Evolutionary conservation across 2,329 filamentous ascomycete genomes (phyloP).

Genomic region (Emmonsia crescens): DNA sequence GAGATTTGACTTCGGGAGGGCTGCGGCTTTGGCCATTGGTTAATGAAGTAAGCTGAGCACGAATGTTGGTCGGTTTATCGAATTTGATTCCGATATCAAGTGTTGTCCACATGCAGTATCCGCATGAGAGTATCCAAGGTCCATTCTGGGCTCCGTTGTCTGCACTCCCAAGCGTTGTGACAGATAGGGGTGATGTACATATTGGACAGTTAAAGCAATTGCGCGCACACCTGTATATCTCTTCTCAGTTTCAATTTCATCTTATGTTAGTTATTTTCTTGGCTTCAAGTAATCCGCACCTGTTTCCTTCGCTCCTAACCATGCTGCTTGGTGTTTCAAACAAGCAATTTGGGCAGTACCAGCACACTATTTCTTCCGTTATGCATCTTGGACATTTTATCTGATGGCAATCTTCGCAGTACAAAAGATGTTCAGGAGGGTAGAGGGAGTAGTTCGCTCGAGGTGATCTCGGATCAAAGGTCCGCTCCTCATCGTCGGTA

Average conservation of each 20-base stretch:
- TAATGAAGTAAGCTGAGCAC: conserved; percentile 63
- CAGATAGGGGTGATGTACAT: conserved; percentile 68
- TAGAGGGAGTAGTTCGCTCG: conserved; percentile 87
- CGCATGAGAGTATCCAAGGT: conserved; percentile 72
- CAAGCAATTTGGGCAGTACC: conserved; percentile 88
- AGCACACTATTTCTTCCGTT: conserved; percentile 84
- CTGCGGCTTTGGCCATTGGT: conserved; percentile 37
- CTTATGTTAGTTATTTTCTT: background rate
- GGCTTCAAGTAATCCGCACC: conserved; percentile 44
- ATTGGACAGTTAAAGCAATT: conserved; percentile 94
- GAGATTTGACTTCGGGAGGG: conserved; percentile 30
- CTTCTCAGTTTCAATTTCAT: background rate
- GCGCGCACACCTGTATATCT: conserved; percentile 61
- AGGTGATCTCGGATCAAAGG: conserved; percentile 75
- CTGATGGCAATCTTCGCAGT: conserved; percentile 95
- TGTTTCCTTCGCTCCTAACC: conserved; percentile 83
- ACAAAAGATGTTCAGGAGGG: conserved; percentile 84
- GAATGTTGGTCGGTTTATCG: conserved; percentile 77
- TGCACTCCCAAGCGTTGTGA: conserved; percentile 57
- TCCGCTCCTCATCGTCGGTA: conserved; percentile 60
- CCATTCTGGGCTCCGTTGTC: conserved; percentile 35
- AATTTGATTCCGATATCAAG: conserved; percentile 83
- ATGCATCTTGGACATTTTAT: conserved; percentile 90
- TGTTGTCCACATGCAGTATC: conserved; percentile 88
- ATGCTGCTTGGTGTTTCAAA: conserved; percentile 94